Evolutionary conservation across 495 filamentous ascomycete species (phyloP), one percentile per base, ranked within the genome.

Genomic region (Tuber calosporum): DNA sequence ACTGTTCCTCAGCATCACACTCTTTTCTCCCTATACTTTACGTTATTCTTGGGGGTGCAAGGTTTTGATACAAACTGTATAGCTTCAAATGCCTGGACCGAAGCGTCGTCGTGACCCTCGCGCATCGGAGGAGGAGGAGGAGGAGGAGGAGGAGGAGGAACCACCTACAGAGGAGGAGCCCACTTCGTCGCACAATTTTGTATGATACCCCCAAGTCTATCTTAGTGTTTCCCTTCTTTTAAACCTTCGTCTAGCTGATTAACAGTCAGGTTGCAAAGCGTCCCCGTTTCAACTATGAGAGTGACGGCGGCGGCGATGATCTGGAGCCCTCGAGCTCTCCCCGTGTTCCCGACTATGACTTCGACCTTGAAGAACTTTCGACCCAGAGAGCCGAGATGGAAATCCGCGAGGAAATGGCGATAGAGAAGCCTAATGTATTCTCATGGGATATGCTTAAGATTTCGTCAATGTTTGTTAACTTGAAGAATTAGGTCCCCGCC

Each of bases 311-410:
- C 13, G 53, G 17, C 53, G 53, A 62, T 62, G 53, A 62, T 34
- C 26, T 34, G 53, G 53, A 62, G 26, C 53, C 19, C 19, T 34
- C 53, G 19, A 62, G 53, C 26, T 62, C 53, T 34, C 53, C 53
- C 26, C 53, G 53, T 1, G 53, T 62, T 26, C 53, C 53, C 13
- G 45, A 72, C 15, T 69, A 77, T 43, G 77, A 77, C 37, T 73
- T 74, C 48, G 74, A 80, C 7, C 77, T 78, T 6, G 73, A 76
- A 26, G 77, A 80, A 41, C 73, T 71, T 40, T 80, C 77, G 17
- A 80, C 78, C 41, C 77, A 80, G 67, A 70, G 77, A 30, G 77
- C 73, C n/a, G 72, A 69, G 39, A 72, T 76, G 9, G 77, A 72
- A 42, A 79, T 80, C 38, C 70, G 70, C 26, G 75, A 80, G 42